These are phyloP conservation scores for Neurospora cerealis DNA, from an alignment of 495 filamentous ascomycete species.

Conservation along the genomic window DNA sequence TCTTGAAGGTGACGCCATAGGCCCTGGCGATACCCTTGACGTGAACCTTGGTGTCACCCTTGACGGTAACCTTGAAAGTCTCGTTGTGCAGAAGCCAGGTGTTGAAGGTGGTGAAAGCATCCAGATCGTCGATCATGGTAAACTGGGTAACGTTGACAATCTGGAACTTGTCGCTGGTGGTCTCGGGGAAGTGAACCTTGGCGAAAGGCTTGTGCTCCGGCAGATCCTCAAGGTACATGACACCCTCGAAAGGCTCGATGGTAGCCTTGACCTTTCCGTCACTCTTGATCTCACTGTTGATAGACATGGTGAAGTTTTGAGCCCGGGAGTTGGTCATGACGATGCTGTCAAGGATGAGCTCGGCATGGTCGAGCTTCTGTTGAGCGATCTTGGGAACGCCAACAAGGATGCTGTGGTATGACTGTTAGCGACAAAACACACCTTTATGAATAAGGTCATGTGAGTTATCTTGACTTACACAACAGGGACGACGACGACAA, in stretches of 20 bases:
- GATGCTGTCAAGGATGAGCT: constrained; percentile 49
- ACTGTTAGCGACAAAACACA: not conserved
- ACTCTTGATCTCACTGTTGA: constrained; percentile 41
- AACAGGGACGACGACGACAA: constrained; percentile 52
- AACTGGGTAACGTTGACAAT: constrained; percentile 50
- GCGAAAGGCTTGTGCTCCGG: constrained; percentile 45
- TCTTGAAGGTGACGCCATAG: constrained; percentile 32
- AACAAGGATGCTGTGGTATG: constrained; percentile 53
- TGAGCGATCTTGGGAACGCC: constrained; percentile 66
- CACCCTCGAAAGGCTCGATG: constrained; percentile 30
- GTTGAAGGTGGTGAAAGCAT: constrained; percentile 52
- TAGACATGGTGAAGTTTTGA: constrained; percentile 45
- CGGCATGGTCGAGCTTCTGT: constrained; percentile 52
- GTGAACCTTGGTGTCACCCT: constrained; percentile 28
- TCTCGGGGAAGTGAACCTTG: constrained; percentile 40
- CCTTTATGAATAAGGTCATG: not conserved
- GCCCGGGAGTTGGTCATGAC: constrained; percentile 48
- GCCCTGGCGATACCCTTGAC: constrained; percentile 27
- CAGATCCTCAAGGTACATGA: constrained; percentile 46
- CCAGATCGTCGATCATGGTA: constrained; percentile 41
- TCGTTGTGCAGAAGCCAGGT: constrained; percentile 38
- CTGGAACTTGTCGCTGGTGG: constrained; percentile 41
- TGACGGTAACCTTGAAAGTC: constrained; percentile 27
- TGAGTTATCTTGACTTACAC: constrained; percentile 47
- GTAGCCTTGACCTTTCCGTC: constrained; percentile 42